These are phyloP conservation scores for Pestalotiopsis sp. DNA, from an alignment of 2,329 filamentous ascomycete genomes.

Conservation along the genomic window DNA sequence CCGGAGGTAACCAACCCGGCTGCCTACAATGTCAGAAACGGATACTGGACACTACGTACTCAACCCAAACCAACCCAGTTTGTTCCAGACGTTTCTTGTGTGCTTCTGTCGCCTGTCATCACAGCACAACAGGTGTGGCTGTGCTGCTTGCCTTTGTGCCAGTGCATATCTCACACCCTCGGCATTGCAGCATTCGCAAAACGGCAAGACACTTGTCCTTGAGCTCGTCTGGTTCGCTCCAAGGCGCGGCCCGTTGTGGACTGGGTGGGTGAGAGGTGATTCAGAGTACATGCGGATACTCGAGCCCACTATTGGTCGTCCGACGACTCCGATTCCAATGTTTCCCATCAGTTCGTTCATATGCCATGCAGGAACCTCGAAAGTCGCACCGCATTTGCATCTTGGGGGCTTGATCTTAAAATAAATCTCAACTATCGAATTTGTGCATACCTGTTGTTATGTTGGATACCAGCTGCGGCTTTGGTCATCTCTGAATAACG, in stretches of 20 bases:
- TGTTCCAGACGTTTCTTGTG: neutral
- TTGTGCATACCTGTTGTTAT: neutral
- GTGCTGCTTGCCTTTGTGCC: neutral
- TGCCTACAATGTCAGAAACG: neutral
- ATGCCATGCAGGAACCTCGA: slow-evolving; percentile 5
- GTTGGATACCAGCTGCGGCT: neutral
- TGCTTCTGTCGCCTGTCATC: neutral
- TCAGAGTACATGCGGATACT: neutral
- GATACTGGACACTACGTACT: neutral
- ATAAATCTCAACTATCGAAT: neutral
- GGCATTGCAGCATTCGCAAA: neutral
- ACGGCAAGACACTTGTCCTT: neutral
- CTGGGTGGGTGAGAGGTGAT: neutral
- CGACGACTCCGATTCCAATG: neutral
- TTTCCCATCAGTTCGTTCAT: neutral
- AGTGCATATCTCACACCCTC: neutral
- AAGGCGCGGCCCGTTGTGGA: neutral
- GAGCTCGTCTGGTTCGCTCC: neutral
- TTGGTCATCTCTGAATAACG: too few relatives aligned
- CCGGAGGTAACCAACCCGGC: slow-evolving; percentile 9
- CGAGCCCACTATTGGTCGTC: neutral
- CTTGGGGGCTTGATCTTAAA: neutral
- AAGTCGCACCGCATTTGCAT: slow-evolving; percentile 1
- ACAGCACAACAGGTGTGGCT: neutral
- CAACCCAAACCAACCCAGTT: neutral